phyloP scores from a whole-genome alignment of 306 rosid species.

The Trifolium subterraneum region DNA sequence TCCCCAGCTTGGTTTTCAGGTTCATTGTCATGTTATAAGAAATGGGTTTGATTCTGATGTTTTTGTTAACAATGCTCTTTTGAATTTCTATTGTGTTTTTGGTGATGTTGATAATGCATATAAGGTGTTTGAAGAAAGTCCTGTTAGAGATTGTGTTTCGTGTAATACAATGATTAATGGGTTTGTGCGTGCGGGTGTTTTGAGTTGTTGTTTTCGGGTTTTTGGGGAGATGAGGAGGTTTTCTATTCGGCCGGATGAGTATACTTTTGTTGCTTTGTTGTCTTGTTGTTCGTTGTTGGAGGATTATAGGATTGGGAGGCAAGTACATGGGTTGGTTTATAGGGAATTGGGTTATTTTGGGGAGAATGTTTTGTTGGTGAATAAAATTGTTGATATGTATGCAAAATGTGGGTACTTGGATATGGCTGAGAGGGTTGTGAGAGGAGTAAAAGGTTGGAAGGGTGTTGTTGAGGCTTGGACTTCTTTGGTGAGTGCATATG shows the following conservation, averaged over 20 bases:
- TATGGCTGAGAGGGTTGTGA: conserved; percentile 46
- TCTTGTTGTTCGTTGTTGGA: conserved; percentile 44
- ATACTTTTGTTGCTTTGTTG: conserved; percentile 51
- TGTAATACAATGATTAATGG: conserved; percentile 54
- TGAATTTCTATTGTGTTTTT: conserved; percentile 35
- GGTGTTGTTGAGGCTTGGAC: conserved; percentile 48
- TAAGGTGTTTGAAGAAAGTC: conserved; percentile 47
- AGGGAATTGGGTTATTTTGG: conserved; percentile 35
- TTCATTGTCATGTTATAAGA: conserved; percentile 45
- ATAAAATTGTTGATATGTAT: conserved; percentile 54
- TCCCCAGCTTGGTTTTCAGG: conserved; percentile 41
- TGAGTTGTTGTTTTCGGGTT: conserved; percentile 22
- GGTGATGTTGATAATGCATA: conserved; percentile 29
- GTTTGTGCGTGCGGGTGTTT: conserved; percentile 43
- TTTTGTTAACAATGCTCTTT: conserved; percentile 41
- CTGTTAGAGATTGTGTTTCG: conserved; percentile 48
- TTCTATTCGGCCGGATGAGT: conserved; percentile 45
- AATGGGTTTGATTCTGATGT: conserved; percentile 42
- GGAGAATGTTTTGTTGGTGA: conserved; percentile 41
- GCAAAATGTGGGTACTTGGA: conserved; percentile 51
- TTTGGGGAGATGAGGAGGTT: conserved; percentile 44
- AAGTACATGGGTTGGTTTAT: conserved; percentile 51
- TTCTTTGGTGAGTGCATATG: conserved; percentile 52
- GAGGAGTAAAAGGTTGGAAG: conserved; percentile 24
- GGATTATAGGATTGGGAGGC: conserved; percentile 43